phyloP scores from a whole-genome alignment of 2,329 filamentous ascomycete species.

The Ilyonectria mors-panacis region DNA sequence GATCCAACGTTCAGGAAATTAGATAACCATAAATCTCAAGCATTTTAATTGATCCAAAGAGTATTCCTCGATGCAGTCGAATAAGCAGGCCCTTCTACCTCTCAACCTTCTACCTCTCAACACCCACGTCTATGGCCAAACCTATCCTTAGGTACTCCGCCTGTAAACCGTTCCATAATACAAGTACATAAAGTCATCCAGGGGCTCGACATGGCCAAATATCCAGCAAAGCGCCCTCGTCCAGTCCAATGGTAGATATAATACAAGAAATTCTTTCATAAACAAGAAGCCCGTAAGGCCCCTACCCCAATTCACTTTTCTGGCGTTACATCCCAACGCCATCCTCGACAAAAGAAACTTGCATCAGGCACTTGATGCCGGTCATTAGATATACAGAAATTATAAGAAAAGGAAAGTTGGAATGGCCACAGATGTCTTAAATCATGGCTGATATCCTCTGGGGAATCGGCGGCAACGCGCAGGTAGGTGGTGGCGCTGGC shows the following conservation, averaged over 20 bases:
- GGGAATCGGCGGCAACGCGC: slow-evolving; percentile 69
- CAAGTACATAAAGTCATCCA: slow-evolving; percentile 44
- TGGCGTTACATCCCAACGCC: slow-evolving; percentile 30
- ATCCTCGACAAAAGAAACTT: slow-evolving; percentile 33
- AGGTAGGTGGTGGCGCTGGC: slow-evolving; percentile 68
- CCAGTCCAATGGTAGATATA: slow-evolving; percentile 38
- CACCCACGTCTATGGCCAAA: slow-evolving; percentile 10
- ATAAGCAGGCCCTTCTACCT: slow-evolving; percentile 12
- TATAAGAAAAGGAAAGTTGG: slow-evolving; percentile 26
- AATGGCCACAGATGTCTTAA: slow-evolving; percentile 23
- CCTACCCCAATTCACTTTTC: slow-evolving; percentile 32
- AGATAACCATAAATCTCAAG: background rate
- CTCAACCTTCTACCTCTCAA: slow-evolving; percentile 14
- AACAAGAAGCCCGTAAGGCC: background rate
- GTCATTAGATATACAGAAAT: slow-evolving; percentile 35
- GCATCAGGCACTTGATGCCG: slow-evolving; percentile 34
- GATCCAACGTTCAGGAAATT: background rate
- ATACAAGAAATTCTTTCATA: slow-evolving; percentile 30
- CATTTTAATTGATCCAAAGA: background rate
- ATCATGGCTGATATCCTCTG: slow-evolving; percentile 40
- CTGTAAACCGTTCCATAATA: slow-evolving; percentile 29
- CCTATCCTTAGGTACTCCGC: slow-evolving; percentile 10
- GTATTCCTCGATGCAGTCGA: slow-evolving; percentile 10
- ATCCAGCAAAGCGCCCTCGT: slow-evolving; percentile 34
- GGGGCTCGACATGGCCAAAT: slow-evolving; percentile 36